Evolutionary conservation across 495 filamentous ascomycete genomes (phyloP).

Genomic region (Baudoinia panamericana): DNA sequence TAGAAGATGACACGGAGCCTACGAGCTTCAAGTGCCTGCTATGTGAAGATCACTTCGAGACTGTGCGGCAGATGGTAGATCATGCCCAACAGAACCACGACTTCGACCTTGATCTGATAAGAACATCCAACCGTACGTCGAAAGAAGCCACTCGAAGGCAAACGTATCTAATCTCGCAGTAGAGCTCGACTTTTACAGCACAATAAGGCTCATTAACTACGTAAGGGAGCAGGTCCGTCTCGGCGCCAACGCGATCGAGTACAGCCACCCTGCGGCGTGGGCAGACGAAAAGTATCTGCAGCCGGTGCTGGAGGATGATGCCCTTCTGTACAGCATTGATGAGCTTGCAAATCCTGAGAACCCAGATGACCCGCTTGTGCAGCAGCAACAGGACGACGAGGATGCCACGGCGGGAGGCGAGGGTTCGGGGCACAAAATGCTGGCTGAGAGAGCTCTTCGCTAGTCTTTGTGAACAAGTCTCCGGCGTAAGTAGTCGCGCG

Average conservation of each 20-base stretch:
- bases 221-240: slow-evolving; percentile 44
- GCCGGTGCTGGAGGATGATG: slow-evolving; percentile 82
- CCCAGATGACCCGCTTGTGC: neutral
- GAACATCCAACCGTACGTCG: slow-evolving; percentile 48
- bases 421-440: neutral
- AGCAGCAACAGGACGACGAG: neutral
- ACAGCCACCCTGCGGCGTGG: slow-evolving; percentile 46
- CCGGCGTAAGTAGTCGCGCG: too few species aligned
- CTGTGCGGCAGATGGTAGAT: slow-evolving; percentile 52
- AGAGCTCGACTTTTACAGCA: slow-evolving; percentile 71
- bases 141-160: neutral
- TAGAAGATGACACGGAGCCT: slow-evolving; percentile 50
- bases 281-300: slow-evolving; percentile 64
- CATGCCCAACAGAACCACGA: slow-evolving; percentile 58
- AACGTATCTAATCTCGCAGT: neutral
- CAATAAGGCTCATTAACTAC: slow-evolving; percentile 77
- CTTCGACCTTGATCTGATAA: slow-evolving; percentile 59
- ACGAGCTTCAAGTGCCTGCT: slow-evolving; percentile 49
- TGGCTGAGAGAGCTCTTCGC: slow-evolving; percentile 4
- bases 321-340: slow-evolving; percentile 69
- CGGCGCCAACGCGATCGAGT: slow-evolving; percentile 38
- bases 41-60: slow-evolving; percentile 52
- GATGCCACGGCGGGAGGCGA: neutral
- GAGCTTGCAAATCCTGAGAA: slow-evolving; percentile 44
- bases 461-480: too few species aligned